Percentiles rank a stretch among this genome's conserved stretches.
Evolutionary conservation across 768 basidiomycete genomes (phyloP).

Genomic region (Kwoniella europaea): DNA sequence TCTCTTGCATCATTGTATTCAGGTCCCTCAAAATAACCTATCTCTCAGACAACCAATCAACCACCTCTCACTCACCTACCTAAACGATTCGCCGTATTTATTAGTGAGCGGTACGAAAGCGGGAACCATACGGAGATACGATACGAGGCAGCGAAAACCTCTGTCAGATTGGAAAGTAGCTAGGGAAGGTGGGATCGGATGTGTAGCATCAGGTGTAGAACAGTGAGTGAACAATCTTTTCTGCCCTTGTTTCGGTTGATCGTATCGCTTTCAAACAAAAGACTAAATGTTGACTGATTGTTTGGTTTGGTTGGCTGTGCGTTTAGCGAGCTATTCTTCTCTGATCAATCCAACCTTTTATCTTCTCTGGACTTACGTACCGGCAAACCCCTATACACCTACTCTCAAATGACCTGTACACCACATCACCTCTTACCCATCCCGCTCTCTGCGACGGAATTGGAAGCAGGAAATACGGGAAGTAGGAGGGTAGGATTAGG

Average conservation of each 20-base stretch:
- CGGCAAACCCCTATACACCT: slow-evolving; percentile 51
- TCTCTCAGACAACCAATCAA: slow-evolving; percentile 51
- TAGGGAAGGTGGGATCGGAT: slow-evolving; percentile 51
- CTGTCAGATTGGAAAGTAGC: slow-evolving; percentile 54
- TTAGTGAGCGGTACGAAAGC: slow-evolving; percentile 55
- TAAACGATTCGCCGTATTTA: slow-evolving; percentile 28
- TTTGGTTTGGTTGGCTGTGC: not conserved
- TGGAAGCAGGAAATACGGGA: not conserved
- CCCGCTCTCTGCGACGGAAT: slow-evolving; percentile 18
- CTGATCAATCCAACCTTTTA: slow-evolving; percentile 50
- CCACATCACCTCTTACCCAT: slow-evolving; percentile 48
- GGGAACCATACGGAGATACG: slow-evolving; percentile 53
- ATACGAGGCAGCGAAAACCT: slow-evolving; percentile 55
- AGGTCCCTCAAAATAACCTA: slow-evolving; percentile 53
- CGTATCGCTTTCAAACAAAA: too few relatives aligned
- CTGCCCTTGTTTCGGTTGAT: too few relatives aligned
- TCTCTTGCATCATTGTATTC: not conserved
- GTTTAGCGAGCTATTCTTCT: slow-evolving; percentile 54
- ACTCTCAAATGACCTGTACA: slow-evolving; percentile 44
- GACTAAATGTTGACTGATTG: not conserved
- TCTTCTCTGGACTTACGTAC: slow-evolving; percentile 52
- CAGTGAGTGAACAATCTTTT: slow-evolving; percentile 40
- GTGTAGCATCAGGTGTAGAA: slow-evolving; percentile 43
- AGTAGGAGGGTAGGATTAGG: slow-evolving; percentile 16
- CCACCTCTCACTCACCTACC: slow-evolving; percentile 48